phyloP scores from a whole-genome alignment of 2,329 filamentous ascomycete genomes.

The Chaetomiaceae sp. region DNA sequence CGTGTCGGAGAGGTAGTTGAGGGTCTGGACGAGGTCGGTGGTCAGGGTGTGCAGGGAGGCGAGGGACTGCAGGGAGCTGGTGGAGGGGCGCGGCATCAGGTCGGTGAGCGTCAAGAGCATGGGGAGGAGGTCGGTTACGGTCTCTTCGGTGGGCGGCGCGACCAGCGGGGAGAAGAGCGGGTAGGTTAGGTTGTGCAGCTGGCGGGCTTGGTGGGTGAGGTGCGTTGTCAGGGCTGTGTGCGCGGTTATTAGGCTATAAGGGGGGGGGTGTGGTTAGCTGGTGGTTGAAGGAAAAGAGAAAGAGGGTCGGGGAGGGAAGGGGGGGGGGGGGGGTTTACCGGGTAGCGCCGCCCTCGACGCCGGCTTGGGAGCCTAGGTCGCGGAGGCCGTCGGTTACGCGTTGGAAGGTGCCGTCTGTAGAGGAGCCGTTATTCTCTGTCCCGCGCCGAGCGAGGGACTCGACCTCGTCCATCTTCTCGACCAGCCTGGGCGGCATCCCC shows the following conservation, averaged over 20 bases:
- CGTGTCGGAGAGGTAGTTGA: constrained; percentile 84
- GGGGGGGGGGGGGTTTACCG: constrained; percentile 45
- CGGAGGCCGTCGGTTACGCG: constrained; percentile 65
- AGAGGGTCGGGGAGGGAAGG: not conserved
- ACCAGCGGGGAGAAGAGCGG: constrained; percentile 66
- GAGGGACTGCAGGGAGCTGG: constrained; percentile 61
- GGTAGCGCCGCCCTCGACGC: constrained; percentile 66
- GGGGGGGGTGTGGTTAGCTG: constrained; percentile 9
- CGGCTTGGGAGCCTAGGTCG: constrained; percentile 68
- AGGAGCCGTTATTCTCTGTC: constrained; percentile 61
- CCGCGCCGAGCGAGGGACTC: constrained; percentile 65
- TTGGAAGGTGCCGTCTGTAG: constrained; percentile 62
- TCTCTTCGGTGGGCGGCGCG: constrained; percentile 57
- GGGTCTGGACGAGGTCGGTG: constrained; percentile 68
- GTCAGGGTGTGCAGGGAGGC: constrained; percentile 66
- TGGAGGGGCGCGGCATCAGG: constrained; percentile 61
- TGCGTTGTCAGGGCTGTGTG: constrained; percentile 72
- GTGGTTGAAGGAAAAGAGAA: not conserved
- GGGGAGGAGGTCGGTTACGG: constrained; percentile 65
- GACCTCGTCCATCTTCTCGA: constrained; percentile 67
- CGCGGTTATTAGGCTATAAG: constrained; percentile 67
- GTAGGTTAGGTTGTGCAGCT: constrained; percentile 69
- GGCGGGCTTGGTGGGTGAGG: constrained; percentile 68
- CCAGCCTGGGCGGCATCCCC: constrained; percentile 62
- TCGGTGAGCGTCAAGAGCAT: constrained; percentile 62